A percentile compares a stretch with the other conserved stretches of the same genome.
These are phyloP conservation scores for Tylopilus plumbeoviolaceoides DNA, from an alignment of 768 basidiomycete genomes.

Conservation along the genomic window DNA sequence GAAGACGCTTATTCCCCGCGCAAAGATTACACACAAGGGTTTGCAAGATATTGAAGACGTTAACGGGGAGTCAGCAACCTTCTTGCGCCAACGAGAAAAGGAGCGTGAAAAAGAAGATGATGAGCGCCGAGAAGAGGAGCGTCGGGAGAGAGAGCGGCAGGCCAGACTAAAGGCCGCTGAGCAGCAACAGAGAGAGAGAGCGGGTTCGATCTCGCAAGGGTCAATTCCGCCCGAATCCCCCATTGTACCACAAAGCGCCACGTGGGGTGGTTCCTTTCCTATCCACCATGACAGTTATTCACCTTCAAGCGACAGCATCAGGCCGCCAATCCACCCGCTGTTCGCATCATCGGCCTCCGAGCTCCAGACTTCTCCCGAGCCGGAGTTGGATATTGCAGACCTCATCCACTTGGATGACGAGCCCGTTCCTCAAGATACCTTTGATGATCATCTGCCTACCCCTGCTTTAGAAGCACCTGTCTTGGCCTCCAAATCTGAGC, in stretches of 20 bases:
- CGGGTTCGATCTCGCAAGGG: slow-evolving; percentile 41
- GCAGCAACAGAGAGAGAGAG: slow-evolving; percentile 42
- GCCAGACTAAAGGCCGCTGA: slow-evolving; percentile 54
- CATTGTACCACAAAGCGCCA: slow-evolving; percentile 38
- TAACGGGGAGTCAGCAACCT: slow-evolving; percentile 45
- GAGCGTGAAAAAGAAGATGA: slow-evolving; percentile 63
- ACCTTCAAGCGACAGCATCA: slow-evolving; percentile 20
- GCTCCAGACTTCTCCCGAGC: slow-evolving; percentile 40
- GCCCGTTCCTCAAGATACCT: slow-evolving; percentile 32
- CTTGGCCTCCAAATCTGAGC: slow-evolving; percentile 6
- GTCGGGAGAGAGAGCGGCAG: slow-evolving; percentile 65
- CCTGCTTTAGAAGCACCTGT: slow-evolving; percentile 15
- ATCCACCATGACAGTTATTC: slow-evolving; percentile 28
- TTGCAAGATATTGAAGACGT: slow-evolving; percentile 85
- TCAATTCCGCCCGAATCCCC: slow-evolving; percentile 77
- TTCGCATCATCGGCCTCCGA: slow-evolving; percentile 40
- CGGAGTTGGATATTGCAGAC: slow-evolving; percentile 69
- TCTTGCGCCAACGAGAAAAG: slow-evolving; percentile 46
- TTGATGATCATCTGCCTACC: slow-evolving; percentile 18
- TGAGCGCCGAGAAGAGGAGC: slow-evolving; percentile 52
- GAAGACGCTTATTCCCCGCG: slow-evolving; percentile 57
- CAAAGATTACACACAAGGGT: slow-evolving; percentile 93
- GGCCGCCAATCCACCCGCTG: slow-evolving; percentile 31
- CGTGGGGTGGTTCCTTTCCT: slow-evolving; percentile 64
- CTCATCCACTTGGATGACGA: slow-evolving; percentile 78